Evolutionary conservation across 1,284 basidiomycete species (phyloP).

Genomic region (Ustilago loliicola): DNA sequence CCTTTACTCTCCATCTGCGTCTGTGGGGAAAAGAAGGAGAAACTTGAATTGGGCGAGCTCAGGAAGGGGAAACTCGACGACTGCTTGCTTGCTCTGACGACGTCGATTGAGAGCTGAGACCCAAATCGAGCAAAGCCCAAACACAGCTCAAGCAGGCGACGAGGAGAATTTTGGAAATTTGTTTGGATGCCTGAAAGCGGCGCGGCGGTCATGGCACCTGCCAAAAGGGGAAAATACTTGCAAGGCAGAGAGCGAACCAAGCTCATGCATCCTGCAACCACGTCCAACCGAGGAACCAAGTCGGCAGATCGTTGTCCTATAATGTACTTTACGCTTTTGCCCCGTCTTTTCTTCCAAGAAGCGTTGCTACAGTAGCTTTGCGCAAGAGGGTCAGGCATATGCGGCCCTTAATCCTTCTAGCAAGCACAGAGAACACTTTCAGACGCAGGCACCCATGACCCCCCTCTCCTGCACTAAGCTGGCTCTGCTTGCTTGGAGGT

Average conservation of each 20-base stretch:
- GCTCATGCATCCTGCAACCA: neutral
- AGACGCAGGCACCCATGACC: neutral
- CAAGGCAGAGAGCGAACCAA: neutral
- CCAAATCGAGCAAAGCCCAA: constrained; percentile 11
- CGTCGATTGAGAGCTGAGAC: constrained; percentile 2
- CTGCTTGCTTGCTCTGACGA: constrained; percentile 5
- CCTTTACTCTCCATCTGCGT: constrained; percentile 2
- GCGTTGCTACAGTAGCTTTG: neutral
- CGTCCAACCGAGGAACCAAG: constrained; percentile 5
- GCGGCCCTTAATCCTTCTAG: neutral
- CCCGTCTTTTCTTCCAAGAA: constrained; percentile 2
- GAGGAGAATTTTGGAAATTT: constrained; percentile 10
- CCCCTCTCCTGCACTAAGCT: neutral
- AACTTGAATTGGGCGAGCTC: neutral
- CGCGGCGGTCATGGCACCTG: neutral
- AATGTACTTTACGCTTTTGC: constrained; percentile 4
- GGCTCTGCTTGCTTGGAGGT: no score
- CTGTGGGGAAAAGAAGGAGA: neutral
- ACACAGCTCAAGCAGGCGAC: neutral
- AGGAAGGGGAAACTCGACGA: constrained; percentile 15
- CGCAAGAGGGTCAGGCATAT: constrained; percentile 1
- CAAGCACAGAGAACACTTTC: neutral
- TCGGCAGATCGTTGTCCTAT: constrained; percentile 2
- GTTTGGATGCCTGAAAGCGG: neutral
- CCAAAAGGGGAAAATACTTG: constrained; percentile 1